These are phyloP conservation scores for Russula sp. DNA, from an alignment of 768 basidiomycete genomes.

Conservation along the genomic window DNA sequence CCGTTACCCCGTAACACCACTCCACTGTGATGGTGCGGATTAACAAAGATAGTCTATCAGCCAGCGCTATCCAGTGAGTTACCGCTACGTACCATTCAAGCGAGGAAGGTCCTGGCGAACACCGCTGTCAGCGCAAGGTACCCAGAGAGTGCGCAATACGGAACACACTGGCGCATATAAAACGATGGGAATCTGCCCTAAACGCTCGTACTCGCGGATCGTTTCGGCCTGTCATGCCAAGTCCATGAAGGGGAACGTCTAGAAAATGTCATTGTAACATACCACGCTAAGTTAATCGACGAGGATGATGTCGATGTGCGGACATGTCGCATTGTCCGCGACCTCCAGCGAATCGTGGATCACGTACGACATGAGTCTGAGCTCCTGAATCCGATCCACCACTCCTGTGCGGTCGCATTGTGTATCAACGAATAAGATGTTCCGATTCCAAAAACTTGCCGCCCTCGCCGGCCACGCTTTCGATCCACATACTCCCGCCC, in stretches of 20 bases:
- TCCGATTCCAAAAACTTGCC: slow-evolving; percentile 89
- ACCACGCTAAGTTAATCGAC: slow-evolving; percentile 87
- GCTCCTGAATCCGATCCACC: slow-evolving; percentile 68
- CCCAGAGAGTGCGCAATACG: no score
- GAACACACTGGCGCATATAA: slow-evolving; percentile 65
- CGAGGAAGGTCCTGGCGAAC: no score
- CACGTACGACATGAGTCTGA: slow-evolving; percentile 74
- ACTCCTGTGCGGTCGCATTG: slow-evolving; percentile 72
- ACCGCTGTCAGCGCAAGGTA: no score
- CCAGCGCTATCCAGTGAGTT: no score
- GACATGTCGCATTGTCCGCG: slow-evolving; percentile 72
- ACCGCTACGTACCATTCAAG: no score
- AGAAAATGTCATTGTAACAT: slow-evolving; percentile 38
- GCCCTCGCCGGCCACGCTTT: slow-evolving; percentile 88
- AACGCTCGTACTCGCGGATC: slow-evolving; percentile 87
- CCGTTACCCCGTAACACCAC: slow-evolving; percentile 94
- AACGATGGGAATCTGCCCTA: slow-evolving; percentile 95
- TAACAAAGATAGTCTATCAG: no score
- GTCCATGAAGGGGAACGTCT: slow-evolving; percentile 5
- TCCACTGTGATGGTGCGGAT: slow-evolving; percentile 46
- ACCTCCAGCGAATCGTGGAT: slow-evolving; percentile 75
- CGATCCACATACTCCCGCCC: slow-evolving; percentile 99
- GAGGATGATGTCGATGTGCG: slow-evolving; percentile 92
- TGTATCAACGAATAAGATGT: slow-evolving; percentile 91
- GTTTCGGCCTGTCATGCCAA: slow-evolving; percentile 64